Conservation (phyloP, 208 protist species). For the Acanthamoeba castellanii region DNA sequence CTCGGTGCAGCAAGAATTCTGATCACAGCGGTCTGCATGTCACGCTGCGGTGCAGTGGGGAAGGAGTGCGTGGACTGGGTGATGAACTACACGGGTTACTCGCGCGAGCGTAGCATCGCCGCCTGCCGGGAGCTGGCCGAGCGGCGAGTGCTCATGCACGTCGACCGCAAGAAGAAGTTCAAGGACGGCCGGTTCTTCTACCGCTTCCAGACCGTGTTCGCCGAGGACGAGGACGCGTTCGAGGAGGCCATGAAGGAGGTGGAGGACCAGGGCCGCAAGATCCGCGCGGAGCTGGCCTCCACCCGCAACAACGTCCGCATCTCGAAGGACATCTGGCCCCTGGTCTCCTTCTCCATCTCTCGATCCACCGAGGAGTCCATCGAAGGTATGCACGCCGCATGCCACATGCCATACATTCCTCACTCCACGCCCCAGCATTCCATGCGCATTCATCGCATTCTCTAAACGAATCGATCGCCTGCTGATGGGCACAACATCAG, state of each 20-base stretch:
- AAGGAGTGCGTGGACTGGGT: slow-evolving; percentile 35
- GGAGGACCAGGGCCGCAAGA: slow-evolving; percentile 43
- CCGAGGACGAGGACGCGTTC: slow-evolving; percentile 38
- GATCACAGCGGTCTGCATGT: background rate
- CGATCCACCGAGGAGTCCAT: slow-evolving; percentile 27
- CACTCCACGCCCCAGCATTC: background rate
- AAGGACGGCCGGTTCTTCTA: slow-evolving; percentile 30
- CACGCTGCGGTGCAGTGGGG: background rate
- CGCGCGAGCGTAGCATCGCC: slow-evolving; percentile 42
- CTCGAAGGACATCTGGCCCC: slow-evolving; percentile 14
- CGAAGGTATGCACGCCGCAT: background rate
- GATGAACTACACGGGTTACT: slow-evolving; percentile 10
- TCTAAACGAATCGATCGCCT: no score
- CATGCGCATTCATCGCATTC: background rate
- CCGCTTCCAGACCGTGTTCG: slow-evolving; percentile 7
- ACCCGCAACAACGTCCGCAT: background rate
- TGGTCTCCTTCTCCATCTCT: slow-evolving; percentile 11
- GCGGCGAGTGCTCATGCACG: slow-evolving; percentile 12
- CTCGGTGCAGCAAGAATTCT: background rate
- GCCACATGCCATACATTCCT: background rate
- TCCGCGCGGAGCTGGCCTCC: slow-evolving; percentile 10
- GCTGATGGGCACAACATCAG: background rate
- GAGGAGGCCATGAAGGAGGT: slow-evolving; percentile 48
- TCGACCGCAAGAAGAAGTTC: slow-evolving; percentile 40
- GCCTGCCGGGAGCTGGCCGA: slow-evolving; percentile 9